Base-by-base conservation (phyloP, 2,329 filamentous ascomycete species). In the Cladophialophora bantiana region DNA sequence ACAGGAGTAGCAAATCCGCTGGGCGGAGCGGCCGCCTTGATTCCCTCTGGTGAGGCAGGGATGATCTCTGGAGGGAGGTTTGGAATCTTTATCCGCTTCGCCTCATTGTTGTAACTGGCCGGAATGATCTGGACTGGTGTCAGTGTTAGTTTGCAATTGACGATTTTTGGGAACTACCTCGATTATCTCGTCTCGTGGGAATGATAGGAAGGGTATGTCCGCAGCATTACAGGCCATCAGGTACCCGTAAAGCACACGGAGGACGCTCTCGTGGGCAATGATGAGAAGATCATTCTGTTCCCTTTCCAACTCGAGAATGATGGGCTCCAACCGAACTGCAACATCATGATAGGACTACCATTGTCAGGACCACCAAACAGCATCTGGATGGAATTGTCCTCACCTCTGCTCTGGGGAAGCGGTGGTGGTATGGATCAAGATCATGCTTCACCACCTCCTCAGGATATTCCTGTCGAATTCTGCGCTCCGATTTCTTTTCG, bases 261-360 rank as follows among this genome's bases (percentile, higher is more conserved):
- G 85, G n/a, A 99, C 95, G 59, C 93, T 96, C 78, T 99, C 95
- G 78, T 99, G 95, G 0, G 95, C 95, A 72, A 99, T 97, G 76
- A 99, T 97, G 61, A 99, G 86, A n/a, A 99, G 85, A 77, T 99
- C 95, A 72, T 96, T 96, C 74, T 97, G 92, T 81, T 99, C 95
- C 52, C 95, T 90, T 82, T 99, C 95, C 13, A 99, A 86, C 78
- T 99, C 95, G 35, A 99, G 87, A 75, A 99, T 99, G 75, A 99
- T 97, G 48, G 95, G 96, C 77, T 99, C 95, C 55, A 99, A 88
- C 26, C 95, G 92, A 67, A 99, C 95, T n/a, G 95, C 95, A 52
- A 99, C 88, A 76, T 99, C 95, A 77, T 99, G 95, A 79, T 99
- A 99, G 7, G 94, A 98, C 91, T 97, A 73, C 64, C 59, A 66